Evolutionary conservation across 2,329 filamentous ascomycete species (phyloP).

Genomic region (Leptographium lundbergii): DNA sequence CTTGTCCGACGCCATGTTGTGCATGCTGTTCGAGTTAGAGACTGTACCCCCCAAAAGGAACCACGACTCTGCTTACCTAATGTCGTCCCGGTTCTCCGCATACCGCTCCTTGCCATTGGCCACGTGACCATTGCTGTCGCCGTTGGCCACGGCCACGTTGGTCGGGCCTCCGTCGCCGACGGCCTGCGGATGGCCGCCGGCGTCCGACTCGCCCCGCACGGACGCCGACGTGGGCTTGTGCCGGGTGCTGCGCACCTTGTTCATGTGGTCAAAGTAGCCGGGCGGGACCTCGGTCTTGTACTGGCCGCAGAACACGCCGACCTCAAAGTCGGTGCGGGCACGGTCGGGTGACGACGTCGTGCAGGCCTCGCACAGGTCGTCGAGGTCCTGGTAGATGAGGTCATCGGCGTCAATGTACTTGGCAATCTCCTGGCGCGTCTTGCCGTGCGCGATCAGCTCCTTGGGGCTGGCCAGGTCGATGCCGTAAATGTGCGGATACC

Average conservation of each 20-base stretch:
- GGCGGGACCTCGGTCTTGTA: slow-evolving; percentile 72
- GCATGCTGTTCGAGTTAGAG: background rate
- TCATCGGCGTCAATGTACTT: slow-evolving; percentile 29
- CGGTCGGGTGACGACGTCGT: slow-evolving; percentile 52
- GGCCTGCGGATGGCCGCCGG: no score
- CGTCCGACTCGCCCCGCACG: background rate
- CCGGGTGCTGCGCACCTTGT: slow-evolving; percentile 54
- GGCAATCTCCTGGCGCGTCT: slow-evolving; percentile 27
- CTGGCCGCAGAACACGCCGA: slow-evolving; percentile 81
- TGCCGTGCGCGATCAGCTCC: slow-evolving; percentile 12
- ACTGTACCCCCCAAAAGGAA: no score
- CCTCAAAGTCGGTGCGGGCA: slow-evolving; percentile 57
- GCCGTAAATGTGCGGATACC: slow-evolving; percentile 61
- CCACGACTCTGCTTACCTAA: slow-evolving; percentile 2
- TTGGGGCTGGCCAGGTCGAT: slow-evolving; percentile 28
- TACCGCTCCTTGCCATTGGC: background rate
- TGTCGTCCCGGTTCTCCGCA: slow-evolving; percentile 5
- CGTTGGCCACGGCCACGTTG: background rate
- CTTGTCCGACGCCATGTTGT: background rate
- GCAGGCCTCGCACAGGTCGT: slow-evolving; percentile 67
- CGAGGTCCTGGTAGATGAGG: slow-evolving; percentile 49
- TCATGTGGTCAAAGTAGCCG: slow-evolving; percentile 72
- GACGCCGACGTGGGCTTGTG: slow-evolving; percentile 19
- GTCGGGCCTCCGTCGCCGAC: no score
- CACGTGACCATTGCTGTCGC: background rate